These are phyloP conservation scores for Aspergillus sp. DNA, from an alignment of 2,329 filamentous ascomycete genomes.

Conservation along the genomic window DNA sequence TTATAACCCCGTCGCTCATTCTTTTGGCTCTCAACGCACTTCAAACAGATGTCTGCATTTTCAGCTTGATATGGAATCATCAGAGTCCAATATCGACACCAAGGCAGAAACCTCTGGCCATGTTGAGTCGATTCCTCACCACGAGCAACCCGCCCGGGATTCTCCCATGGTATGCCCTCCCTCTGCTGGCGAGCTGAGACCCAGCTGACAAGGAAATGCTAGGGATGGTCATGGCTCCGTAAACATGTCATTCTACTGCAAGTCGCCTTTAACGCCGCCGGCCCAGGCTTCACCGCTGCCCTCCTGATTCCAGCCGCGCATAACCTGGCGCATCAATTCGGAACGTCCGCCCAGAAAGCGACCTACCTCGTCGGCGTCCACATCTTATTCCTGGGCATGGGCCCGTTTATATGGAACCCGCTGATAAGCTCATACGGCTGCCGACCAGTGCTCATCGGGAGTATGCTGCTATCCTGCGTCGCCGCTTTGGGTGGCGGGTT, in stretches of 20 bases:
- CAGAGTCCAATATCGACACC: background rate
- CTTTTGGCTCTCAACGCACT: no score
- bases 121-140: background rate
- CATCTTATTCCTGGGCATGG: background rate
- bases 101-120: background rate
- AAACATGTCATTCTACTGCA: background rate
- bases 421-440: background rate
- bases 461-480: background rate
- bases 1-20: no score
- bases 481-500: background rate
- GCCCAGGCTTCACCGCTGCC: background rate
- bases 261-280: background rate
- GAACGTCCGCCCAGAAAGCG: background rate
- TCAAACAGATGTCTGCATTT: no score
- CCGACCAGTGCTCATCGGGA: background rate
- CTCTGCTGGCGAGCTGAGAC: background rate
- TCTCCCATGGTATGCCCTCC: background rate
- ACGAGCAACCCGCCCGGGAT: background rate
- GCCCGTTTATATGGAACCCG: background rate
- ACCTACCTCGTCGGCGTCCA: background rate
- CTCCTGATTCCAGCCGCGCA: background rate
- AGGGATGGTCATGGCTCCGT: background rate
- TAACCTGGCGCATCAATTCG: background rate
- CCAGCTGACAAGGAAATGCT: background rate
- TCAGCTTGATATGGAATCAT: background rate